phyloP scores from a whole-genome alignment of 2,329 filamentous ascomycete species.

The Stachybotrys echinatus region DNA sequence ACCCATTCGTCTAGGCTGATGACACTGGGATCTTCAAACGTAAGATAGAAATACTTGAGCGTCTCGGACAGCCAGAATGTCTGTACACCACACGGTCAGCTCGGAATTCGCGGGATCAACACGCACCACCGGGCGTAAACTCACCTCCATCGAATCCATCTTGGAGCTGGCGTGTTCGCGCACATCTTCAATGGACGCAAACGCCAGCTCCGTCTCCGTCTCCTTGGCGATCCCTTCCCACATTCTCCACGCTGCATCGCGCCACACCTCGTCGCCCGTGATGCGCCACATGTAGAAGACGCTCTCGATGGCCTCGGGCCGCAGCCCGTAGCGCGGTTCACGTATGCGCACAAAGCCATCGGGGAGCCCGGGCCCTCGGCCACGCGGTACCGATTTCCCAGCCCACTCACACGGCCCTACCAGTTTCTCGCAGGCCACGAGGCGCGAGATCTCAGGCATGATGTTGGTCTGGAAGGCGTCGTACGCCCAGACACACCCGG shows the following conservation, averaged over 20 bases:
- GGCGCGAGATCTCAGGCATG: slow-evolving; percentile 45
- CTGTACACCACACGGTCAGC: slow-evolving; percentile 14
- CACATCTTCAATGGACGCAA: slow-evolving; percentile 36
- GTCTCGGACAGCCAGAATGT: slow-evolving; percentile 73
- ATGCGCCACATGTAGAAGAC: slow-evolving; percentile 47
- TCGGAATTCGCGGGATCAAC: neutral
- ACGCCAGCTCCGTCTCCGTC: slow-evolving; percentile 37
- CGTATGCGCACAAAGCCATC: slow-evolving; percentile 54
- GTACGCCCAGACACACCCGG: slow-evolving; percentile 52
- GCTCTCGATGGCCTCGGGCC: slow-evolving; percentile 48
- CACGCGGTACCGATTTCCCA: slow-evolving; percentile 13
- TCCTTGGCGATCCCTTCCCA: slow-evolving; percentile 35
- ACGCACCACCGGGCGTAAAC: slow-evolving; percentile 10
- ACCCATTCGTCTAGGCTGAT: slow-evolving; percentile 69
- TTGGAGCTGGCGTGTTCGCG: slow-evolving; percentile 21
- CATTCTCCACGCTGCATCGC: slow-evolving; percentile 43
- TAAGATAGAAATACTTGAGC: slow-evolving; percentile 71
- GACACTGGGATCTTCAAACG: slow-evolving; percentile 59
- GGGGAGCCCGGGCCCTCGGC: slow-evolving; percentile 20
- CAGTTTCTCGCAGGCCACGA: slow-evolving; percentile 29
- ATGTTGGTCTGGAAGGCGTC: slow-evolving; percentile 42
- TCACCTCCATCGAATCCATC: slow-evolving; percentile 58
- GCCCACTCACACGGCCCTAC: slow-evolving; percentile 30
- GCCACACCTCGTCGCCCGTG: slow-evolving; percentile 37
- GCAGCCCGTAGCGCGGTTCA: slow-evolving; percentile 36